These are phyloP conservation scores for Ascochyta lentis DNA, from an alignment of 2,329 filamentous ascomycete species.

Conservation along the genomic window DNA sequence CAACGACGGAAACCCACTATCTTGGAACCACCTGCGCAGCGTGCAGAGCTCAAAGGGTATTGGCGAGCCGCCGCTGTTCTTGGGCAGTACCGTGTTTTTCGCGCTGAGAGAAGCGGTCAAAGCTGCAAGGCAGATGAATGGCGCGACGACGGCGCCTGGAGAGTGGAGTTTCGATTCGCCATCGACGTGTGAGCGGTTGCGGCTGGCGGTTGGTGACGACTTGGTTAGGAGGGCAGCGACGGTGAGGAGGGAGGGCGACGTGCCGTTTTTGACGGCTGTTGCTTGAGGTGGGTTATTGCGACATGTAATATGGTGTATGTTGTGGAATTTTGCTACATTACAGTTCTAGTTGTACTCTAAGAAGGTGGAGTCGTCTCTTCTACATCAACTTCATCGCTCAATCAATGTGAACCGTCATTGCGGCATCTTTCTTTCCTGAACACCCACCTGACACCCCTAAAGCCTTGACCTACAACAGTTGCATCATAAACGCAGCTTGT, in stretches of 20 bases:
- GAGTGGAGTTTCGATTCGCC: conserved; percentile 72
- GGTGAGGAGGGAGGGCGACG: conserved; percentile 71
- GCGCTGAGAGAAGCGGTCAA: conserved; percentile 82
- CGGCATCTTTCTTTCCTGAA: too few species aligned
- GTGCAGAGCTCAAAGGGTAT: conserved; percentile 84
- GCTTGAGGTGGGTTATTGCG: conserved; percentile 15
- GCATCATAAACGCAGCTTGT: too few species aligned
- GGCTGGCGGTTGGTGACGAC: conserved; percentile 78
- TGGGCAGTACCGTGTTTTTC: conserved; percentile 85
- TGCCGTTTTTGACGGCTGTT: conserved; percentile 38
- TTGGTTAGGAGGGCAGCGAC: conserved; percentile 76
- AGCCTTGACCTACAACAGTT: too few species aligned
- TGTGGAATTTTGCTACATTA: too few species aligned
- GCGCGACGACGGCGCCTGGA: conserved; percentile 46
- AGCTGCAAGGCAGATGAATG: conserved; percentile 66
- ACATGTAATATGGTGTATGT: too few species aligned
- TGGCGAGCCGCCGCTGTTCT: conserved; percentile 74
- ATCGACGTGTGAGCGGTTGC: conserved; percentile 81
- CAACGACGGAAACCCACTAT: conserved; percentile 54
- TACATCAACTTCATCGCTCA: too few species aligned
- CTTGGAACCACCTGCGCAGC: conserved; percentile 83
- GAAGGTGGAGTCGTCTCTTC: too few species aligned
- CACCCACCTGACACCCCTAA: too few species aligned
- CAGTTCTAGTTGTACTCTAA: too few species aligned
- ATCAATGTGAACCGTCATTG: too few species aligned